Base-by-base conservation (phyloP, 352 stramenopile genomes). In the Thraustotheca clavata region DNA sequence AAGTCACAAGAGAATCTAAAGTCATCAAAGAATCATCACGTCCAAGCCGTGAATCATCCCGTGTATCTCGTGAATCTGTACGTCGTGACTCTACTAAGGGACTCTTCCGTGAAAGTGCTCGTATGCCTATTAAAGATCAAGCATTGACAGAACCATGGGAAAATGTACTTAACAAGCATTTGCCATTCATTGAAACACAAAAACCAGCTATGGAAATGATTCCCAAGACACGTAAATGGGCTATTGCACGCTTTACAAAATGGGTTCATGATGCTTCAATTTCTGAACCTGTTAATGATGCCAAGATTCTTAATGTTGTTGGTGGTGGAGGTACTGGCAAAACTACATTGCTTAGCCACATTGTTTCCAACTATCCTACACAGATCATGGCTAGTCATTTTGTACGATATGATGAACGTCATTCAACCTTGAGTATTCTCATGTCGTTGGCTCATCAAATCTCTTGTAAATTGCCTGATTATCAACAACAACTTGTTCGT, bases 361-460 rank as follows among this genome's bases (percentile, higher is more conserved):
- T 91, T 31, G 72, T 67, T 7, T 75, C 88, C 59, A 72, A 77
- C 31, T 87, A 81, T 71, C 66, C 70, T 12, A 70, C 74, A 24
- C 76, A 88, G 29, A 57, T 91, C 35, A 43, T 89, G 20, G 85
- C 77, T 16, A 61, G 76, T 6, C 85, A 94, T 57, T 83, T 88
- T 57, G 87, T 75, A 43, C 76, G 88, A 24, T 94, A 91, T 32
- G 85, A 94, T 65, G 72, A 70, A 31, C 90, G 89, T 68, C 73
- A 68, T 70, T 85, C 89, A 69, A 87, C 76, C 57, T 76, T 65
- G 24, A 80, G 88, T 49, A 74, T 89, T 41, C 48, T 94, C 70
- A 69, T 91, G 12, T 94, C 85, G 26, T 52, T 94, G n/a, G 80
- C 90, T 52, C 83, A 89, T 62, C 85, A 94, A 62, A 57, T 94